These are phyloP conservation scores for Zymoseptoria tritici DNA, from an alignment of 2,329 filamentous ascomycete genomes.

Conservation along the genomic window DNA sequence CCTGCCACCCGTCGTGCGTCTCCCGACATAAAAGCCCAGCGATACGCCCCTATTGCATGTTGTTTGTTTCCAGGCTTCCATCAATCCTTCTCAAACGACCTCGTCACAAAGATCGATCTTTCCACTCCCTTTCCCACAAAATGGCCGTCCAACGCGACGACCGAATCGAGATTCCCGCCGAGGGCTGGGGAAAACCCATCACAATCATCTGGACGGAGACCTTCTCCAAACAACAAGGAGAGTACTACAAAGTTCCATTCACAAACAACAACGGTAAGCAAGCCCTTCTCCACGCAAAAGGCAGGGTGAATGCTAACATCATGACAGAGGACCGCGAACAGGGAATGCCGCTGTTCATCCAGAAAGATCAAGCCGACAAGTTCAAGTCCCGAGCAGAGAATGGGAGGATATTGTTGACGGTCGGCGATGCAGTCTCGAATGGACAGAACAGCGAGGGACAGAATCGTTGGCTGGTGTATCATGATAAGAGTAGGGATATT, in stretches of 20 bases:
- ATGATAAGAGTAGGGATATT: too few relatives aligned
- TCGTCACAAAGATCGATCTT: background rate
- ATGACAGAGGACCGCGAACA: background rate
- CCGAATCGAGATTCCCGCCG: background rate
- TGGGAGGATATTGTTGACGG: background rate
- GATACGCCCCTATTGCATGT: too few relatives aligned
- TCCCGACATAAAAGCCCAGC: too few relatives aligned
- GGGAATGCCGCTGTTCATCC: background rate
- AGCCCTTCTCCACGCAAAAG: background rate
- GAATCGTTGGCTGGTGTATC: background rate
- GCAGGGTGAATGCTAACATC: background rate
- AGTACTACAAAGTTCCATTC: background rate
- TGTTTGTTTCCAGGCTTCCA: too few relatives aligned
- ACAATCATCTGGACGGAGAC: background rate
- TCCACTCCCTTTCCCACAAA: background rate
- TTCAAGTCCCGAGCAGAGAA: background rate
- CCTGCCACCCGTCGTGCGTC: too few relatives aligned
- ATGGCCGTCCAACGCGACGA: background rate
- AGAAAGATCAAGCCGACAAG: background rate
- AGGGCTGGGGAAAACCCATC: background rate
- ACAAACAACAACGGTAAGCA: background rate
- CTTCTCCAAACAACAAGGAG: background rate
- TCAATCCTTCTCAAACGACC: background rate
- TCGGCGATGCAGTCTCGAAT: background rate
- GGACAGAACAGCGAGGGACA: background rate